Evolutionary conservation across 106 monocot species (phyloP).

Genomic region (Ottelia alismoides): DNA sequence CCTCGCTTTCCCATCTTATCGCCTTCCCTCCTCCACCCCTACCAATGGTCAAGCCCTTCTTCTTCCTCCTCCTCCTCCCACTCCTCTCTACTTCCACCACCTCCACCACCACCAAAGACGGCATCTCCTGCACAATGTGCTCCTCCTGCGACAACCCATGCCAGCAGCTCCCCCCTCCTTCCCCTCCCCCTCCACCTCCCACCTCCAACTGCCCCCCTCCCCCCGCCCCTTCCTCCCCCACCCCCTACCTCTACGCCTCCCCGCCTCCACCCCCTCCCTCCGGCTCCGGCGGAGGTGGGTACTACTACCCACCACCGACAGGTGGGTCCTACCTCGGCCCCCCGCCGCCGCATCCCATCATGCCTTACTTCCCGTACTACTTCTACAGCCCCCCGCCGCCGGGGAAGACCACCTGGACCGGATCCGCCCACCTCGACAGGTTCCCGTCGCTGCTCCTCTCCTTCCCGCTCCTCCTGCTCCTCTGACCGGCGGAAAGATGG

Average conservation of each 20-base stretch:
- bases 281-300: conserved; percentile 1
- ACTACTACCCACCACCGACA: conserved; percentile 7
- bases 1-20: too few relatives aligned
- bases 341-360: conserved; percentile 30
- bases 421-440: too few relatives aligned
- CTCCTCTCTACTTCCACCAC: too few relatives aligned
- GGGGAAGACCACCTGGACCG: not conserved
- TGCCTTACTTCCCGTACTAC: conserved; percentile 29
- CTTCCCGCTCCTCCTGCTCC: too few relatives aligned
- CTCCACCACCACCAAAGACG: conserved; percentile 21
- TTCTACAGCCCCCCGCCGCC: conserved; percentile 22
- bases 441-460: too few relatives aligned
- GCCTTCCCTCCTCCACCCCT: too few relatives aligned
- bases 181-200: conserved; percentile 36
- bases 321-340: conserved; percentile 3
- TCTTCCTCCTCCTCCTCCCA: too few relatives aligned
- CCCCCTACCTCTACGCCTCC: conserved; percentile 13
- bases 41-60: too few relatives aligned
- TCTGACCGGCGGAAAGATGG: too few relatives aligned
- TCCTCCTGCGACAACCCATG: conserved; percentile 85
- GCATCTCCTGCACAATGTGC: conserved; percentile 74
- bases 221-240: conserved; percentile 7
- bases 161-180: conserved; percentile 23
- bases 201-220: conserved; percentile 13
- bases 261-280: conserved; percentile 13